Percentiles rank a stretch among this genome's conserved stretches.
Conservation (phyloP, 2,329 filamentous ascomycete species). For the Colletotrichum horii region DNA sequence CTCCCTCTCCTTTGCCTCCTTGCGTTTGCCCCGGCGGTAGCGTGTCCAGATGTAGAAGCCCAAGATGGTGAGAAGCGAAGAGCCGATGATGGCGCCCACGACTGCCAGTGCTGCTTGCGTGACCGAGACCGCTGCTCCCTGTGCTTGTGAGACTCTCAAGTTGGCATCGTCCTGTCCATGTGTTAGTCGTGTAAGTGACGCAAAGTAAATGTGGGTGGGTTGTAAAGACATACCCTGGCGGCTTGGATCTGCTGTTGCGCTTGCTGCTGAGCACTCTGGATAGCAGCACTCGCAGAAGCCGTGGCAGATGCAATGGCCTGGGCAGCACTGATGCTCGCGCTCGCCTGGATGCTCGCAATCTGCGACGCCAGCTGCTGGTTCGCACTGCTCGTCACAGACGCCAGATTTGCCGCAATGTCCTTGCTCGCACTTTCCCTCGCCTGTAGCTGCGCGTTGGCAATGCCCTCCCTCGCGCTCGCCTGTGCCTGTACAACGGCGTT, state of each 20-base stretch:
- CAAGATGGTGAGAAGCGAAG: slow-evolving; percentile 42
- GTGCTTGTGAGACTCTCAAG: slow-evolving; percentile 35
- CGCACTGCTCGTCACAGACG: slow-evolving; percentile 31
- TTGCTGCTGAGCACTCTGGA: slow-evolving; percentile 21
- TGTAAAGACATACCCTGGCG: background rate
- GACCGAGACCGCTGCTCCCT: slow-evolving; percentile 43
- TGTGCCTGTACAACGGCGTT: slow-evolving; percentile 22
- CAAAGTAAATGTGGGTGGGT: no score
- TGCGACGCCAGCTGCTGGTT: slow-evolving; percentile 30
- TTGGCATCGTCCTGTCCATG: slow-evolving; percentile 29
- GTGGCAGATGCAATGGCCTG: slow-evolving; percentile 31
- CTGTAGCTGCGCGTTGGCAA: slow-evolving; percentile 24
- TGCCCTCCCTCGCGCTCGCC: slow-evolving; percentile 14
- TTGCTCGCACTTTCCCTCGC: slow-evolving; percentile 26
- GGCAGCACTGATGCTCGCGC: slow-evolving; percentile 25
- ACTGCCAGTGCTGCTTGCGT: slow-evolving; percentile 47
- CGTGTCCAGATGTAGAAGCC: slow-evolving; percentile 40
- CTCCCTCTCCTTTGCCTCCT: background rate
- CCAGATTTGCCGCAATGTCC: slow-evolving; percentile 23
- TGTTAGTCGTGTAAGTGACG: background rate
- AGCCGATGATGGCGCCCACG: slow-evolving; percentile 46
- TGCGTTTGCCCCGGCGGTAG: slow-evolving; percentile 27
- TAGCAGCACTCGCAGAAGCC: slow-evolving; percentile 25
- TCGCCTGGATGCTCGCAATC: slow-evolving; percentile 27
- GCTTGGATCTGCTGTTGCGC: slow-evolving; percentile 13